Base-by-base conservation (phyloP, 23 red algal genomes). In the Gracilaria gracilis region DNA sequence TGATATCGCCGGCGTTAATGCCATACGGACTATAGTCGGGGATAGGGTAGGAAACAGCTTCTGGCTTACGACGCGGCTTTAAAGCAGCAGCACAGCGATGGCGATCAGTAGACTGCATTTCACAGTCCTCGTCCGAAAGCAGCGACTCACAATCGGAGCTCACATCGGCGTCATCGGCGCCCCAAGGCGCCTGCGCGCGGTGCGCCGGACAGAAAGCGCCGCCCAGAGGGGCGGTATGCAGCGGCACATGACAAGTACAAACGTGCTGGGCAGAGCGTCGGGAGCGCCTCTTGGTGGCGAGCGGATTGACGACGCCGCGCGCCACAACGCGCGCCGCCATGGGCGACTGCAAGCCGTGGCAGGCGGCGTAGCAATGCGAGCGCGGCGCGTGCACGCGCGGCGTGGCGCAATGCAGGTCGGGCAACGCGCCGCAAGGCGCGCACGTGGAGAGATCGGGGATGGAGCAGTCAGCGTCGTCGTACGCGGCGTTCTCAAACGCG, bases 1-100 rank as follows among this genome's bases (percentile, higher is more conserved):
- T 89, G 44, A 95, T 82, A 29, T 95, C 93, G 55, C 79, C 93
- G 16, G 54, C 24, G 40, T 50, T 70, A 0, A 69, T 37, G 64
- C 31, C 31, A 14, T 69, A 34, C 15, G 64, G 33, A 32, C 16
- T 34, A 14, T 4, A 69, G 31, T 69, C 64, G 32, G 4, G 1
- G 64, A 36, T 21, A 12, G 21, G 16, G 1, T 12, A 69, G 7
- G 28, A 32, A 37, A 32, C 32, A 69, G 64, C 5, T 6, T 19
- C 32, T 28, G 64, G 3, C 32, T 37, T 69, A 19, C 28, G 29
- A 32, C 64, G 64, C 15, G 64, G 37, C 28, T 37, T 69, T 34
- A 32, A 34, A 11, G 64, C 3, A 34, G 64, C 28, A 13, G 64
- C 64, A 19, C 64, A 69, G 31, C 32, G 23, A 20, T 32, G 64